A percentile compares a stretch with the other conserved stretches of the same genome.
Conservation (phyloP, 179 eudicot species). For the Heliamphora ciliata region DNA sequence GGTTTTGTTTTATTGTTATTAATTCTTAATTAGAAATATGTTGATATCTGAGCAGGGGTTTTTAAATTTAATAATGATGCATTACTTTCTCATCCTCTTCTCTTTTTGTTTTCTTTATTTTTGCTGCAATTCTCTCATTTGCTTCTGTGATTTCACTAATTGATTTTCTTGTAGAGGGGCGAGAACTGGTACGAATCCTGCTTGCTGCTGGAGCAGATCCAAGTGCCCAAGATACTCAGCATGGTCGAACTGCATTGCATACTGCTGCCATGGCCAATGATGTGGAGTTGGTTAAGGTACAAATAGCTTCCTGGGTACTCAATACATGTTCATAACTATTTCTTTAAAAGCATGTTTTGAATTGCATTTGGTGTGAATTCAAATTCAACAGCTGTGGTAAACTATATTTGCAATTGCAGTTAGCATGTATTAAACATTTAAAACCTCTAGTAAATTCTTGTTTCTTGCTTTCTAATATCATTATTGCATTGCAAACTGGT, state of each 20-base stretch:
- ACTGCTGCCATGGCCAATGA: conserved; percentile 95
- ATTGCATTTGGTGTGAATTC: conserved; percentile 16
- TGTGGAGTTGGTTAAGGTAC: conserved; percentile 77
- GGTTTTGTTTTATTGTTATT: not conserved
- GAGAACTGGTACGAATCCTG: conserved; percentile 73
- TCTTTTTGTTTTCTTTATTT: not conserved
- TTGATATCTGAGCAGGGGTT: not conserved
- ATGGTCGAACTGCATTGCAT: conserved; percentile 76
- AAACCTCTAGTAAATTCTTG: conserved; percentile 13
- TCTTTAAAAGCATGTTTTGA: not conserved
- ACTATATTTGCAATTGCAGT: conserved; percentile 3
- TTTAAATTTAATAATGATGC: not conserved
- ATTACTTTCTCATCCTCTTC: not conserved
- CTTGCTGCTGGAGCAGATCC: conserved; percentile 96
- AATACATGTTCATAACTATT: not conserved
- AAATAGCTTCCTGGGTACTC: not conserved
- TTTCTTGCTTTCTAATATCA: not conserved
- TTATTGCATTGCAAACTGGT: not conserved
- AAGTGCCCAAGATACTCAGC: conserved; percentile 69
- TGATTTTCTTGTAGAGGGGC: conserved; percentile 52
- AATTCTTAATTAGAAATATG: not conserved
- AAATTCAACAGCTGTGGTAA: not conserved
- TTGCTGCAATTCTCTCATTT: not conserved
- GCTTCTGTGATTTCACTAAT: not conserved
- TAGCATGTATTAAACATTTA: conserved; percentile 7